These are phyloP conservation scores for Calonectria pseudoreteaudii DNA, from an alignment of 2,329 filamentous ascomycete species.

Conservation along the genomic window DNA sequence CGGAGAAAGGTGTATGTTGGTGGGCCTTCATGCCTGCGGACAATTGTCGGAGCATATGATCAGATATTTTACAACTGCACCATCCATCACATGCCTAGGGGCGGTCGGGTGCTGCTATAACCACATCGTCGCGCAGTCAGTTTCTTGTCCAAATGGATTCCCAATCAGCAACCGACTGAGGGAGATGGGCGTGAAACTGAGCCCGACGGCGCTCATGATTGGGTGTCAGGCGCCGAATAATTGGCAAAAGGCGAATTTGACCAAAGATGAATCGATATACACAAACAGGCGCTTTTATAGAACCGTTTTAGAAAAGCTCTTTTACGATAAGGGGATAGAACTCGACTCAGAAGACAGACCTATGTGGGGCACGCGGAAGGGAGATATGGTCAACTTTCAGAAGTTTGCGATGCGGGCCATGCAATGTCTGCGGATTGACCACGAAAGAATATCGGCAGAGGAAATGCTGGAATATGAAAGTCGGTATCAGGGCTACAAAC, in stretches of 20 bases:
- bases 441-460: slow-evolving; percentile 20
- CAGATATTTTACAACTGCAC: slow-evolving; percentile 39
- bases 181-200: slow-evolving; percentile 36
- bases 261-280: slow-evolving; percentile 33
- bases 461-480: slow-evolving; percentile 43
- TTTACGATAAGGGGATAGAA: slow-evolving; percentile 41
- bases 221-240: slow-evolving; percentile 49
- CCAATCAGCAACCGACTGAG: slow-evolving; percentile 51
- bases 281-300: slow-evolving; percentile 43
- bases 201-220: slow-evolving; percentile 48
- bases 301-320: slow-evolving; percentile 41
- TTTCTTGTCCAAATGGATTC: slow-evolving; percentile 51
- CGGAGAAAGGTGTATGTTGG: slow-evolving; percentile 45
- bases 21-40: slow-evolving; percentile 49
- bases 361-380: slow-evolving; percentile 47
- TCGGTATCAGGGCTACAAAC: slow-evolving; percentile 35
- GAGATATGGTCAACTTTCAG: slow-evolving; percentile 41
- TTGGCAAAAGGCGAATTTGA: slow-evolving; percentile 41
- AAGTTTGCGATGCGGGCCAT: slow-evolving; percentile 44
- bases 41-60: slow-evolving; percentile 49
- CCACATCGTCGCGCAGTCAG: slow-evolving; percentile 47
- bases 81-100: slow-evolving; percentile 38
- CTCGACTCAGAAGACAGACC: slow-evolving; percentile 28
- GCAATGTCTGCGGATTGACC: slow-evolving; percentile 35
- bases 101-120: slow-evolving; percentile 50